These are phyloP conservation scores for Licmophora abbreviata DNA, from an alignment of 108 stramenopile genomes.

Conservation along the genomic window DNA sequence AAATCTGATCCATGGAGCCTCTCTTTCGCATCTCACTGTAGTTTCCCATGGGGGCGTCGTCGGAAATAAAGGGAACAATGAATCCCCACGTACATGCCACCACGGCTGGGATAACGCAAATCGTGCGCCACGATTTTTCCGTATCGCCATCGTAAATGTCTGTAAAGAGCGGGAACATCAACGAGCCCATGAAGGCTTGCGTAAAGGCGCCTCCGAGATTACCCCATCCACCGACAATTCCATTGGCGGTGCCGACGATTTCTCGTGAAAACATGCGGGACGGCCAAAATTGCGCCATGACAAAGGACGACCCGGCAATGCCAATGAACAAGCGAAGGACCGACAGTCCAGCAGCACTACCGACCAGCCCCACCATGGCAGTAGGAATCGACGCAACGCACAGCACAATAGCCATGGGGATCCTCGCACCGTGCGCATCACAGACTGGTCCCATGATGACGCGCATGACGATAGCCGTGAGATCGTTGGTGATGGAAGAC, in stretches of 20 bases:
- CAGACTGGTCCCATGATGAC: constrained; percentile 72
- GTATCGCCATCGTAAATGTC: constrained; percentile 14
- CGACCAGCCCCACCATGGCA: constrained; percentile 56
- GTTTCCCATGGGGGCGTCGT: constrained; percentile 68
- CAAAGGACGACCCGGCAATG: constrained; percentile 55
- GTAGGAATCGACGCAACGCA: constrained; percentile 55
- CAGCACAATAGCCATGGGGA: constrained; percentile 53
- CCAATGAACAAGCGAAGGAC: constrained; percentile 64
- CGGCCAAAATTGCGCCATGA: constrained; percentile 70
- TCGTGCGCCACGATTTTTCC: constrained; percentile 57
- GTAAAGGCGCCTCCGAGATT: constrained; percentile 61
- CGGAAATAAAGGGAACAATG: constrained; percentile 29
- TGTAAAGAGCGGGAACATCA: constrained; percentile 43
- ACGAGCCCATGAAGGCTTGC: constrained; percentile 44
- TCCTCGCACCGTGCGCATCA: constrained; percentile 69
- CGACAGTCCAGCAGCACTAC: constrained; percentile 31
- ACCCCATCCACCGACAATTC: constrained; percentile 69
- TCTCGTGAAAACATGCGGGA: constrained; percentile 59
- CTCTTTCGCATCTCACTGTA: constrained; percentile 52
- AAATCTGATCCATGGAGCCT: constrained; percentile 51
- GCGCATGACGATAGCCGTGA: constrained; percentile 61
- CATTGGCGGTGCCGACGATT: constrained; percentile 66
- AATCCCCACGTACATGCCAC: constrained; percentile 30
- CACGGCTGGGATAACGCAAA: constrained; percentile 58
- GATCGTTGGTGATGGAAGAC: constrained; percentile 65